Evolutionary conservation across 1,139 yeast species (phyloP), one percentile per base, ranked within the genome.

Genomic region (Geotrichum aggregatum): DNA sequence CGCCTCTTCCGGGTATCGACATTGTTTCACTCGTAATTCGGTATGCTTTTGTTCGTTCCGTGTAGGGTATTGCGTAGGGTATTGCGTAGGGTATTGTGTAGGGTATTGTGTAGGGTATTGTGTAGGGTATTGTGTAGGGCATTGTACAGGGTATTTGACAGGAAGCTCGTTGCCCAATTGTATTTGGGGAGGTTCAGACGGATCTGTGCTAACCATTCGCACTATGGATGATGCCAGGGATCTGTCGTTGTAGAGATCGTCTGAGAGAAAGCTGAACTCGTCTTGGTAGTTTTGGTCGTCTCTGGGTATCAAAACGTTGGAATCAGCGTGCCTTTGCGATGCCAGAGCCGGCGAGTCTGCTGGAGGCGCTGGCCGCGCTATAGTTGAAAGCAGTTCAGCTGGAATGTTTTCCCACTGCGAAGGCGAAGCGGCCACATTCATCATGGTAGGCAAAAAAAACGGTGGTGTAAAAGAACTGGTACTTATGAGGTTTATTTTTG

Each of bases 151-250:
- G 18, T n/a, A 16, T 16, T 14, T 10, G 8, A 44, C 34, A 22
- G 52, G 52, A 5, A 44, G 33, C n/a, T 49, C 52, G 35, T 38
- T 38, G 30, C 48, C 52, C 13, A 44, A 22, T 18, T n/a, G 33
- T 13, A 44, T 22, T 6, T 31, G 42, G n/a, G 42, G 36, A 8
- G 49, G 39, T 2, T 33, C 10, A 28, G 8, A 4, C 26, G 38
- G 19, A 21, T 44, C 45, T 8, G 26, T 31, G 19, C 19, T 43
- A 11, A 46, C 44, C 13, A 50, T 28, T 10, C 42, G 28, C 3
- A 50, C 40, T 1, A 50, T 38, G 11, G 52, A 50, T 6, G 52
- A 50, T 16, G 46, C 49, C 16, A 50, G 41, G 10, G 50, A 46
- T 13, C 42, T 26, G 26, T 46, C 49, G 14, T 46, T 47, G 35